These are phyloP conservation scores for Litsea cubeba DNA, from an alignment of 164 flowering plant genomes.

Conservation along the genomic window DNA sequence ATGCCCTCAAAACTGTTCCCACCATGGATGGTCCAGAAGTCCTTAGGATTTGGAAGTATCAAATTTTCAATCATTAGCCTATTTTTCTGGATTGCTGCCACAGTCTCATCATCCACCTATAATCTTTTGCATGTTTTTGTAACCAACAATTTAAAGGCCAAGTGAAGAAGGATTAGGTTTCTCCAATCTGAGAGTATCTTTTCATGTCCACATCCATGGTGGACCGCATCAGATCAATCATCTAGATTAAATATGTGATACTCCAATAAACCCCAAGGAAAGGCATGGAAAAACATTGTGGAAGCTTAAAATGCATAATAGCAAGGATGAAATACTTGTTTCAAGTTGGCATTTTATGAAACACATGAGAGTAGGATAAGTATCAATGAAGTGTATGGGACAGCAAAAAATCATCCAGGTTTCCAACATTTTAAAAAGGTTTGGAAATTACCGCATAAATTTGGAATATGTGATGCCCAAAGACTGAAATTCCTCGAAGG, in stretches of 20 bases:
- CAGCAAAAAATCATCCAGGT: background rate
- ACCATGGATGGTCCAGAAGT: no score
- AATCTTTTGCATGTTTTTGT: no score
- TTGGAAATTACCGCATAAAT: slow-evolving; percentile 72
- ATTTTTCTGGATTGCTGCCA: no score
- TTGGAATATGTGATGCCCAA: slow-evolving; percentile 63
- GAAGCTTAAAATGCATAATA: background rate
- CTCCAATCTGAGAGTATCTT: no score
- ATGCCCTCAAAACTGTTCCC: no score
- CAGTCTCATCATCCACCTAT: no score
- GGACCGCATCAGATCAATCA: no score
- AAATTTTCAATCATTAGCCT: no score
- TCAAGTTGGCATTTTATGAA: background rate
- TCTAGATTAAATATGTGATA: background rate
- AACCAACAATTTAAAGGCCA: no score
- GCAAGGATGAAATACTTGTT: background rate
- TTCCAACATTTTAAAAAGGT: slow-evolving; percentile 6
- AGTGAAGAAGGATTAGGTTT: no score
- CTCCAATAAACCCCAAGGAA: background rate
- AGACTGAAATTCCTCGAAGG: slow-evolving; percentile 73
- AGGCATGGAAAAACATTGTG: background rate
- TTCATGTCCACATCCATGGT: no score
- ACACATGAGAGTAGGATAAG: background rate
- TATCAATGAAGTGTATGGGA: background rate
- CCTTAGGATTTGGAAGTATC: no score